Evolutionary conservation across 352 stramenopile genomes (phyloP).

Genomic region (Globisporangium polare): DNA sequence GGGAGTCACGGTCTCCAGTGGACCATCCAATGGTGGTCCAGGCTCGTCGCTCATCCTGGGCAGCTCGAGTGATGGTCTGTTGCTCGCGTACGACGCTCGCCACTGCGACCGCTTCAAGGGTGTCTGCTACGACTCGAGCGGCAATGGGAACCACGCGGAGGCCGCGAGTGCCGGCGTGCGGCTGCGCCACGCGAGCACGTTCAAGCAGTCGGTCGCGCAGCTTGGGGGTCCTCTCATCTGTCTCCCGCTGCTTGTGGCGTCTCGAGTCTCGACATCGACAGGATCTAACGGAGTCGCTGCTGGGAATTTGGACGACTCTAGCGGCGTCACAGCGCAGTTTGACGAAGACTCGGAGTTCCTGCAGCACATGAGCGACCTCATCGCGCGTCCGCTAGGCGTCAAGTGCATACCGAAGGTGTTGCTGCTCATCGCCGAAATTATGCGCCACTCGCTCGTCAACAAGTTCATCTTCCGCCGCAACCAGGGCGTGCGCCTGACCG

Average conservation of each 20-base stretch:
- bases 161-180: constrained; percentile 53
- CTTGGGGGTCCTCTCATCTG: constrained; percentile 59
- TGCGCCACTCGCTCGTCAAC: constrained; percentile 84
- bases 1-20: constrained; percentile 20
- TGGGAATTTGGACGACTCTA: neutral
- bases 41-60: constrained; percentile 15
- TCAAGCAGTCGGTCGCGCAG: constrained; percentile 69
- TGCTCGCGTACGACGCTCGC: constrained; percentile 63
- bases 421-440: constrained; percentile 75
- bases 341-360: constrained; percentile 75
- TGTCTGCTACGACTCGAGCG: constrained; percentile 66
- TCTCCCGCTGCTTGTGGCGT: constrained; percentile 57
- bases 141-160: constrained; percentile 60
- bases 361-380: constrained; percentile 67
- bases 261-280: neutral
- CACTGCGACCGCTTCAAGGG: constrained; percentile 61
- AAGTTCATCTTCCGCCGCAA: constrained; percentile 83
- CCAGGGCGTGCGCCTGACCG: constrained; percentile 68
- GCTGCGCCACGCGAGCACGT: constrained; percentile 56
- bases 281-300: neutral
- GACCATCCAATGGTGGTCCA: constrained; percentile 15
- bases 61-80: constrained; percentile 45
- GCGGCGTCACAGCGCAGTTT: constrained; percentile 48
- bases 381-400: constrained; percentile 65
- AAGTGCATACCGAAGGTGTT: constrained; percentile 73